Evolutionary conservation across 2,329 filamentous ascomycete genomes (phyloP).

Genomic region (Pezicula radicicola): DNA sequence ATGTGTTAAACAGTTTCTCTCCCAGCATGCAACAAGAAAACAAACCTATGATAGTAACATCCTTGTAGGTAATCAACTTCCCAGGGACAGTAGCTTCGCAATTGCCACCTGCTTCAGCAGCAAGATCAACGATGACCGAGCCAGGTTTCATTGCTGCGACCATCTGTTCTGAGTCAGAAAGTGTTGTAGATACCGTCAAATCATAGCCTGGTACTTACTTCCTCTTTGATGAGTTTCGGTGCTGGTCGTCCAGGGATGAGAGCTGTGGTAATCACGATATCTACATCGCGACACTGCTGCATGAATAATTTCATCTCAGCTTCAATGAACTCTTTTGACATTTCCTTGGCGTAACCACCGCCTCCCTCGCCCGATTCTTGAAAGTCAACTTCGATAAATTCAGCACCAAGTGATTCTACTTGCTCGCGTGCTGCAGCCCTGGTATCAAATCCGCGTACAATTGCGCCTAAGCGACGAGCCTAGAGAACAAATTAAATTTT

Average conservation of each 20-base stretch:
- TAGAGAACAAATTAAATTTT: conserved; percentile 19
- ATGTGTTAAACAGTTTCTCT: conserved; percentile 18
- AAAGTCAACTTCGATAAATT: conserved; percentile 84
- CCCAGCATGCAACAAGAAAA: conserved; percentile 1
- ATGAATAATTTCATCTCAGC: conserved; percentile 92
- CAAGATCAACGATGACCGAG: conserved; percentile 83
- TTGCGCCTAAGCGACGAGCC: conserved; percentile 81
- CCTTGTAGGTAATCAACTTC: conserved; percentile 67
- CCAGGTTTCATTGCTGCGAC: conserved; percentile 72
- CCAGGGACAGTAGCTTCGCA: conserved; percentile 79
- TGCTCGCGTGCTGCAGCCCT: conserved; percentile 83
- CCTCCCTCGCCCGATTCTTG: conserved; percentile 81
- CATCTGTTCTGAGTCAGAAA: conserved; percentile 38
- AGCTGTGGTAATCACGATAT: conserved; percentile 92
- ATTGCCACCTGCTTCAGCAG: conserved; percentile 84
- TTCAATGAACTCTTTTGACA: conserved; percentile 91
- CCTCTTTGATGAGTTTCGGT: conserved; percentile 79
- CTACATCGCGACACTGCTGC: conserved; percentile 81
- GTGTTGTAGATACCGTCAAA: background rate
- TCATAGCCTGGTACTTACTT: conserved; percentile 31
- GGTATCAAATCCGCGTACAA: conserved; percentile 90
- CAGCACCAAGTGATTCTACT: conserved; percentile 84
- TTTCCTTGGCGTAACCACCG: conserved; percentile 88
- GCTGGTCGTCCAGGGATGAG: conserved; percentile 82
- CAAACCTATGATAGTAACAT: conserved; percentile 79